phyloP scores from a whole-genome alignment of 208 protist species.

The Trypanosoma lewisi region DNA sequence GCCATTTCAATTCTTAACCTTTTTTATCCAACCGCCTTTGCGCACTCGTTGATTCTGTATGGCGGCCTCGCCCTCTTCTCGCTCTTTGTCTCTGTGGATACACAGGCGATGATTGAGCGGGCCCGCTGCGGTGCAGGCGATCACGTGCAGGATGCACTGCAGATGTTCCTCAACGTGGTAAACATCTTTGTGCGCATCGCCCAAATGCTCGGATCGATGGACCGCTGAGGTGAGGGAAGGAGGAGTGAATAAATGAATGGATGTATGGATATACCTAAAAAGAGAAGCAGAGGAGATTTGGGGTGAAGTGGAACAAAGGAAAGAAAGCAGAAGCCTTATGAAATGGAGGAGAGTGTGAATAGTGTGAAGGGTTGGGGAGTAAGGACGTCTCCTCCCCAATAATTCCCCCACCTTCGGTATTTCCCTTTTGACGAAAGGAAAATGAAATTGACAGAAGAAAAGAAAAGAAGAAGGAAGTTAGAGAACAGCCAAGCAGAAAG shows the following conservation, averaged over 20 bases:
- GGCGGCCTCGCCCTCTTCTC: conserved; percentile 87
- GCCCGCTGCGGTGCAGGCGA: conserved; percentile 79
- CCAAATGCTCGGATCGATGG: conserved; percentile 71
- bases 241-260: not conserved
- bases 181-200: conserved; percentile 90
- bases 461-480: not conserved
- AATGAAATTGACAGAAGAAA: too few species aligned
- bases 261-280: conserved; percentile 3
- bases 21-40: conserved; percentile 85
- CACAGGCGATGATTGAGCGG: conserved; percentile 89
- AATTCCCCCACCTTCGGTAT: too few species aligned
- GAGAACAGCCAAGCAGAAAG: not conserved
- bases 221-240: conserved; percentile 12
- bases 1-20: conserved; percentile 80
- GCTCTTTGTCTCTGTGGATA: conserved; percentile 76
- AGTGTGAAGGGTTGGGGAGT: too few species aligned
- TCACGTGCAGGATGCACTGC: conserved; percentile 77
- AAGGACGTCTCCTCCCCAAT: too few species aligned
- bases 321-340: too few species aligned
- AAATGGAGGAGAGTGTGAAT: too few species aligned
- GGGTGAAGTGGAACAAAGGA: too few species aligned
- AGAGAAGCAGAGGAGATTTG: not conserved
- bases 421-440: too few species aligned
- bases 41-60: conserved; percentile 82
- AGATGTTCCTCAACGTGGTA: conserved; percentile 85